Evolutionary conservation across 164 flowering plant species (phyloP).

Genomic region (Chimonanthus praecox): DNA sequence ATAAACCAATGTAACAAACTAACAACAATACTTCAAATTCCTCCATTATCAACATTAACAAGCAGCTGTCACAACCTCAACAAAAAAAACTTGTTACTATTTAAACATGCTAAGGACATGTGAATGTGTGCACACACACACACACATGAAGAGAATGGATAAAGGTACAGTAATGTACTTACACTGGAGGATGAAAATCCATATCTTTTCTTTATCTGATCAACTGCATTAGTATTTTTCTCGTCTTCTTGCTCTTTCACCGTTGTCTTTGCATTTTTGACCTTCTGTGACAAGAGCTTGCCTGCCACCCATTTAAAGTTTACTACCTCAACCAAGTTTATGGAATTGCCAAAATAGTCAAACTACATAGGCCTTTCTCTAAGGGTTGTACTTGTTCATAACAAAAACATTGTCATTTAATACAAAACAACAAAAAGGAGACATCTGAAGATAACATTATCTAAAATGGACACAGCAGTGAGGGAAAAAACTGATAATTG

Average conservation of each 20-base stretch:
- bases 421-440: not conserved
- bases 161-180: slow-evolving; percentile 22
- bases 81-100: not conserved
- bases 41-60: not conserved
- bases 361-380: not conserved
- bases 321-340: not conserved
- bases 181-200: slow-evolving; percentile 57
- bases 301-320: slow-evolving; percentile 31
- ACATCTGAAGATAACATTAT: not conserved
- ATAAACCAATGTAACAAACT: too few species aligned
- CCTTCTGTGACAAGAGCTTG: slow-evolving; percentile 51
- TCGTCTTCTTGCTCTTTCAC: slow-evolving; percentile 47
- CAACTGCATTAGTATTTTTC: slow-evolving; percentile 44
- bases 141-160: too few species aligned
- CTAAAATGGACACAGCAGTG: not conserved
- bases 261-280: slow-evolving; percentile 44
- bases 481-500: too few species aligned
- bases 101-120: not conserved
- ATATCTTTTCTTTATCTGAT: slow-evolving; percentile 82
- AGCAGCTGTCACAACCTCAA: not conserved
- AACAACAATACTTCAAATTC: not conserved
- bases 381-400: too few species aligned
- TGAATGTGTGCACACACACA: not conserved
- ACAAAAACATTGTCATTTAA: not conserved
- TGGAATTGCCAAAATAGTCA: not conserved